A percentile compares a stretch with the other conserved stretches of the same genome.
These are phyloP conservation scores for Colletotrichum sp. DNA, from an alignment of 2,329 filamentous ascomycete genomes.

Conservation along the genomic window DNA sequence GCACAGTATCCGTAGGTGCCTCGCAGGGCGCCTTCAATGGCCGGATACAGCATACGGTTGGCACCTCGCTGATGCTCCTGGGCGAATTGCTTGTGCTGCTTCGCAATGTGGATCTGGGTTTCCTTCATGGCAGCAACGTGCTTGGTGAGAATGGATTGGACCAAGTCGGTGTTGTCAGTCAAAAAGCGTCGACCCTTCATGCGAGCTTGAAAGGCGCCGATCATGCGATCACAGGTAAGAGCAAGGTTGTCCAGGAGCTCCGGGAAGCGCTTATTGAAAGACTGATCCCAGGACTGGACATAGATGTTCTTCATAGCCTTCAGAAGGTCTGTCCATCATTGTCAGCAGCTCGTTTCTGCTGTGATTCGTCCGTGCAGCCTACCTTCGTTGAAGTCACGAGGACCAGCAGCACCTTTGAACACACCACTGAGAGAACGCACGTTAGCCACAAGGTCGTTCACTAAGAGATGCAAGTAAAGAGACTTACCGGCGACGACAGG, in stretches of 20 bases:
- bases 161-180: neutral
- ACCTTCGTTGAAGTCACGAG: constrained; percentile 11
- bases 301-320: constrained; percentile 23
- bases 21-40: neutral
- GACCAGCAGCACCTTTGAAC: neutral
- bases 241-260: neutral
- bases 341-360: neutral
- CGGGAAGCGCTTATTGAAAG: constrained; percentile 28
- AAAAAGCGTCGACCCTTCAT: neutral
- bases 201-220: neutral
- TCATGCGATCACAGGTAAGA: neutral
- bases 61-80: constrained; percentile 23
- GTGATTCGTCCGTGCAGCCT: neutral
- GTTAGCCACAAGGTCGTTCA: neutral
- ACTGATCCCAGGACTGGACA: constrained; percentile 26
- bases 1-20: neutral
- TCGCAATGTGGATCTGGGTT: neutral
- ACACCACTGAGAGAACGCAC: neutral
- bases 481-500: constrained; percentile 53
- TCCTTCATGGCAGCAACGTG: neutral
- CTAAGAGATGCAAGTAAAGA: neutral
- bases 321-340: constrained; percentile 24
- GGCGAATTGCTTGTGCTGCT: neutral
- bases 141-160: neutral
- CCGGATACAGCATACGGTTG: constrained; percentile 9